Evolutionary conservation across 805 yeast species (phyloP), one percentile per base, ranked within the genome.

Genomic region (Barnettozyma salicaria): DNA sequence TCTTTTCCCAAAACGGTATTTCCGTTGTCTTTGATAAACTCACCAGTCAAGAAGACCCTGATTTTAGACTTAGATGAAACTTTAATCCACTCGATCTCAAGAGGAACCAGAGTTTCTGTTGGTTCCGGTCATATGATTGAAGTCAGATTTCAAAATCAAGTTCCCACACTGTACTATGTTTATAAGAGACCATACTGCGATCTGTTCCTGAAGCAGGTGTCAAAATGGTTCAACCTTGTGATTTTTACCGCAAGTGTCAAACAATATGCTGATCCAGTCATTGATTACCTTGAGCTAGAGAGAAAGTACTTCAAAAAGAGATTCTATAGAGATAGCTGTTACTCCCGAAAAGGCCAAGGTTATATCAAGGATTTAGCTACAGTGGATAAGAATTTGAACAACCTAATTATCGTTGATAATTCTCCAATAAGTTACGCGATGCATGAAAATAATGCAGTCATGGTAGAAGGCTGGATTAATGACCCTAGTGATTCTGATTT

Each of bases 401-500:
- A 76, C 49, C 74, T 84, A 27, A 67, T 90, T 40, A 80, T 92
- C 25, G 71, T 92, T 34, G 98, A 92, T 63, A 92, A 92, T 62
- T 87, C 96, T 9, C 97, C 97, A 1, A 74, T 88, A 19, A 82
- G 95, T 53, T 92, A 85, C 57, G 79, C 86, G 12, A 63, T 76
- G 57, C 89, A 90, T 58, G 85, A 78, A 41, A 80, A 80, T 47
- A 92, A 92, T 53, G 98, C 96, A 2, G 80, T 92, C 17, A 78
- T 82, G 64, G 87, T 92, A 6, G 96, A 89, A 61, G 97, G 98
- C 31, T 92, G 98, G 98, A 87, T 92, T 44, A 86, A 84, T 54
- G 98, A 92, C 60, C 95, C 94, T n/a, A 74, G 80, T 25, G 98
- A 92, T 55, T 67, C 79, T 17, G 95, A 87, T 52, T 64, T 92